These are phyloP conservation scores for Penicillium sp. DNA, from an alignment of 2,329 filamentous ascomycete species.

Conservation along the genomic window DNA sequence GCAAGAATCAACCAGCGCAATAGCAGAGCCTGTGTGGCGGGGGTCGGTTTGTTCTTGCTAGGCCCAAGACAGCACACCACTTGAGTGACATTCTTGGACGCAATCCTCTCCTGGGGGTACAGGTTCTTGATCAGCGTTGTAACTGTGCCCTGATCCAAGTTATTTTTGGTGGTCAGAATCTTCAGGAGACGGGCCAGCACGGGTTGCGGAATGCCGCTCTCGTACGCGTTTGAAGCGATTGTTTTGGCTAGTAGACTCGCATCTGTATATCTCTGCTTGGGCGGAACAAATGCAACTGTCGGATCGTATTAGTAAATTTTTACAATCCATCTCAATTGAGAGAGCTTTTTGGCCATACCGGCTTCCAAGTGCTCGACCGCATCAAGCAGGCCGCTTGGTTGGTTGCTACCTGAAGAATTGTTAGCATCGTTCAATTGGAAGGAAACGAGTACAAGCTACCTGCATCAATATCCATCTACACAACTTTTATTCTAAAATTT, in stretches of 20 bases:
- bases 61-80: conserved; percentile 74
- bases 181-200: conserved; percentile 64
- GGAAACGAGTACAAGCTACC: not conserved
- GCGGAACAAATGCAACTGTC: conserved; percentile 48
- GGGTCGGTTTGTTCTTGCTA: conserved; percentile 70
- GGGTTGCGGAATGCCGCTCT: conserved; percentile 63
- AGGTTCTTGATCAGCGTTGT: conserved; percentile 69
- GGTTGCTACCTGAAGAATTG: conserved; percentile 5
- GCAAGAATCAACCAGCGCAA: conserved; percentile 77
- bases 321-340: not conserved
- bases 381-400: conserved; percentile 31
- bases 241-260: conserved; percentile 65
- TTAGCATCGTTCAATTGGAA: conserved; percentile 1
- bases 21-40: conserved; percentile 67
- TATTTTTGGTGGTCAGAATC: conserved; percentile 64
- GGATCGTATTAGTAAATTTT: not conserved
- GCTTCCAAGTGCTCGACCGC: conserved; percentile 40
- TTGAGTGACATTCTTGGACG: conserved; percentile 60
- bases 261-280: conserved; percentile 64
- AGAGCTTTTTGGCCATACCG: conserved; percentile 25
- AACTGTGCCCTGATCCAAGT: conserved; percentile 74
- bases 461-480: conserved; percentile 5
- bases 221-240: conserved; percentile 63
- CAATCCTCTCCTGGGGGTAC: conserved; percentile 69
- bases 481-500: not conserved